phyloP scores from a whole-genome alignment of 352 stramenopile genomes.

The Phytophthora pinifolia region DNA sequence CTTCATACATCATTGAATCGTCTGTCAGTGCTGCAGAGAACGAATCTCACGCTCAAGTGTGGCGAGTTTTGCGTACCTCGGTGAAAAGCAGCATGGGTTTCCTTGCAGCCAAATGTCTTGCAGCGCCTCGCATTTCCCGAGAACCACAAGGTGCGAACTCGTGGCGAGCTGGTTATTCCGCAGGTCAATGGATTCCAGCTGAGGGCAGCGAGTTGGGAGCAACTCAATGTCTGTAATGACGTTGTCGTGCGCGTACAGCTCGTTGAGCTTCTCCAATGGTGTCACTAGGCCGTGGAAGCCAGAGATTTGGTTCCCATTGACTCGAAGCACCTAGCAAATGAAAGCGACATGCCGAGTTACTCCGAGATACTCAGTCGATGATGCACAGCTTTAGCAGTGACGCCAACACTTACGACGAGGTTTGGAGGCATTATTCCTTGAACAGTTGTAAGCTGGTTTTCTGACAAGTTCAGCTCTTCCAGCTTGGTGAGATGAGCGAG shows the following conservation, averaged over 20 bases:
- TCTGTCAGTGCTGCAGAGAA: neutral
- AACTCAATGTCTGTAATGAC: slow-evolving; percentile 33
- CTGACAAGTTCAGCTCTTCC: slow-evolving; percentile 67
- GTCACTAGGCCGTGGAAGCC: slow-evolving; percentile 41
- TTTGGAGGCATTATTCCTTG: slow-evolving; percentile 52
- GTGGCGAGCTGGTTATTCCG: slow-evolving; percentile 56
- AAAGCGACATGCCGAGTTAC: neutral
- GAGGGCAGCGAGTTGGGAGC: slow-evolving; percentile 36
- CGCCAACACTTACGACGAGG: slow-evolving; percentile 32
- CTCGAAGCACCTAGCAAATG: slow-evolving; percentile 39
- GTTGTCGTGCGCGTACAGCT: slow-evolving; percentile 73
- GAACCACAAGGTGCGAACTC: slow-evolving; percentile 20
- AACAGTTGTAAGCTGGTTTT: slow-evolving; percentile 58
- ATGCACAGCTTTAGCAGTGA: neutral
- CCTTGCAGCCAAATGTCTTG: slow-evolving; percentile 71
- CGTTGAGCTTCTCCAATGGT: slow-evolving; percentile 48
- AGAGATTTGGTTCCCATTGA: slow-evolving; percentile 51
- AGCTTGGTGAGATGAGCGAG: slow-evolving; percentile 68
- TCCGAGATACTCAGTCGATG: neutral
- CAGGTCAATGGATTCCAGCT: slow-evolving; percentile 74
- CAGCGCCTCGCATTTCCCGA: slow-evolving; percentile 33
- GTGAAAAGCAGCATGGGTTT: slow-evolving; percentile 65
- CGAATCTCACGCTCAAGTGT: neutral
- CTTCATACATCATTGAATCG: slow-evolving; percentile 16
- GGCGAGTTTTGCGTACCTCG: slow-evolving; percentile 26